Conservation (phyloP, 2,329 filamentous ascomycete species). For the Talaromyces sp. region DNA sequence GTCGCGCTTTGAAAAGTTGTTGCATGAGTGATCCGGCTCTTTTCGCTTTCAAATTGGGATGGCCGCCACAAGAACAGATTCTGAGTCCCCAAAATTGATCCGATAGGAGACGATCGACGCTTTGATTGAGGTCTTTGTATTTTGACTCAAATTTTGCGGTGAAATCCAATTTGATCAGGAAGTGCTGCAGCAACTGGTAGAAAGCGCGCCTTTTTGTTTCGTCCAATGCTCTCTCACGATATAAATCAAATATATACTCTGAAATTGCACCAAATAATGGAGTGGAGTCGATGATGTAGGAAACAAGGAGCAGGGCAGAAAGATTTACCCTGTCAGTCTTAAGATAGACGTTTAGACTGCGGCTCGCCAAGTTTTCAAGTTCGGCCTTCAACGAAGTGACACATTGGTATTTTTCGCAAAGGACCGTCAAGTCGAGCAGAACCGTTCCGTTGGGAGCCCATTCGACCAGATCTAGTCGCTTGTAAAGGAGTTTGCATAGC, state of each 20-base stretch:
- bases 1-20: neutral
- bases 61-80: neutral
- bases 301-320: neutral
- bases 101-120: neutral
- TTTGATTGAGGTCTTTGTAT: neutral
- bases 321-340: neutral
- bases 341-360: neutral
- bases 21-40: neutral
- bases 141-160: neutral
- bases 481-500: neutral
- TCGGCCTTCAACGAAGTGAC: neutral
- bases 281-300: neutral
- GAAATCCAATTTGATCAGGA: neutral
- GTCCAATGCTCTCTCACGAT: neutral
- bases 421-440: neutral
- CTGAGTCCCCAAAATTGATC: neutral
- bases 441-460: neutral
- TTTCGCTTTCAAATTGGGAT: neutral
- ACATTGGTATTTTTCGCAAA: constrained; percentile 3
- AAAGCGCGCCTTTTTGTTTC: too few relatives aligned
- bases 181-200: neutral
- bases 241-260: neutral
- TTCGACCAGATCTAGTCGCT: neutral
- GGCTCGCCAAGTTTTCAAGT: neutral
- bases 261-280: neutral